Evolutionary conservation across 768 basidiomycete species (phyloP), one percentile per base, ranked within the genome.

Genomic region (Collybiopsis confluens): DNA sequence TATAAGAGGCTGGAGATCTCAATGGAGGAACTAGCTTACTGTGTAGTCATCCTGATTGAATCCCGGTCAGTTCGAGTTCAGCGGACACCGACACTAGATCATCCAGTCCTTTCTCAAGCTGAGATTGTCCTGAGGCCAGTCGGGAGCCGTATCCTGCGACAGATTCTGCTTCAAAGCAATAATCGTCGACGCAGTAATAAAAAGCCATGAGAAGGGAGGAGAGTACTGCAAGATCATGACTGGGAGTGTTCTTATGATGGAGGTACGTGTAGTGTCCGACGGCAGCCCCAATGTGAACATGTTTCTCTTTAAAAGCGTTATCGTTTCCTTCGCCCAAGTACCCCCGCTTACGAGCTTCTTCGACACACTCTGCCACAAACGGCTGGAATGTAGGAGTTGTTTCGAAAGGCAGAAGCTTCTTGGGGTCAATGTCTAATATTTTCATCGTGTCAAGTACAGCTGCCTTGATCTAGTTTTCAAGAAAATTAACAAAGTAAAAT

Each of bases 401-500:
- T 21, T 57, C 52, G 30, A 57, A 54, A 3, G 56, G 46, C 3
- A 43, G 18, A 13, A 58, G 26, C 35, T 41, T 13, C 20, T 40
- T 16, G 18, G 53, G 47, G 21, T 54, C 53, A 47, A 57, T 40
- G 6, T 49, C 35, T 11, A 57, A 37, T 2, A 54, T 24, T 10
- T 26, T 26, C 48, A 58, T 37, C 5, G 37, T 42, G 20, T 58
- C 48, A 18, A 58, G 56, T 6, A 58, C 42, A n/a, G 56, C 53
- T 4, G 50, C 20, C 24, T 54, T 58, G 2, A 49, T 50, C 56
- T 58, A 45, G 45, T 16, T 13, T 9, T 10, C 16, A 26, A 45
- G 30, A 18, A 45, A 11, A 11, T 8, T 27, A 45, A 26, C 4
- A 16, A 45, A 7, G 18, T 16, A 26, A 30, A 3, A 7, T 13